phyloP scores from a whole-genome alignment of 2,329 filamentous ascomycete species.

The Balansia obtecta region DNA sequence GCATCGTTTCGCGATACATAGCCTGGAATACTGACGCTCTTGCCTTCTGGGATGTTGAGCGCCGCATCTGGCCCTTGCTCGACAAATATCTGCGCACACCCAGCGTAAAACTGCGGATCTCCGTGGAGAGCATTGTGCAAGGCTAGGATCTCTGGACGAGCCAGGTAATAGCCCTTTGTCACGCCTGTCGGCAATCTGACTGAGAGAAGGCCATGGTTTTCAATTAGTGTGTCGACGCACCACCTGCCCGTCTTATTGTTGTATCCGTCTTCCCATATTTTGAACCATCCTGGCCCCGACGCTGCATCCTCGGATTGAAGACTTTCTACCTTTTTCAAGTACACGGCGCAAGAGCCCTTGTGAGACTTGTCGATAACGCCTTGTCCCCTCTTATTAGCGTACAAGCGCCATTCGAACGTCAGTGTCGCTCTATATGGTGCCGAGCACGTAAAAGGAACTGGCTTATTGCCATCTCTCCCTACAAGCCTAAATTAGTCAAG shows the following conservation, averaged over 20 bases:
- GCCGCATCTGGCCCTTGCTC: slow-evolving; percentile 30
- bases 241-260: slow-evolving; percentile 42
- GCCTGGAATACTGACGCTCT: slow-evolving; percentile 49
- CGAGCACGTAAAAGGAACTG: slow-evolving; percentile 37
- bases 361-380: slow-evolving; percentile 48
- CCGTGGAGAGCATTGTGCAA: slow-evolving; percentile 48
- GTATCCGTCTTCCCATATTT: slow-evolving; percentile 61
- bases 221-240: slow-evolving; percentile 59
- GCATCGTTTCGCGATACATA: slow-evolving; percentile 42
- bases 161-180: slow-evolving; percentile 55
- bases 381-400: slow-evolving; percentile 39
- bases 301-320: slow-evolving; percentile 36
- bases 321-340: slow-evolving; percentile 56
- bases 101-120: slow-evolving; percentile 61
- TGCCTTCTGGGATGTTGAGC: slow-evolving; percentile 19
- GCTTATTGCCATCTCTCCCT: slow-evolving; percentile 31
- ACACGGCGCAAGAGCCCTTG: slow-evolving; percentile 59
- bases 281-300: slow-evolving; percentile 62
- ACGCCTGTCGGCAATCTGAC: slow-evolving; percentile 49
- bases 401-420: slow-evolving; percentile 55
- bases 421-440: slow-evolving; percentile 40
- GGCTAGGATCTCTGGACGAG: slow-evolving; percentile 56
- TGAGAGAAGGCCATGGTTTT: slow-evolving; percentile 49
- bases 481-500: neutral
- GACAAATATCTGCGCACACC: slow-evolving; percentile 60